Percentiles rank a stretch among this genome's conserved stretches.
Evolutionary conservation across 1,284 basidiomycete genomes (phyloP).

Genomic region (Heterobasidion occidentale): DNA sequence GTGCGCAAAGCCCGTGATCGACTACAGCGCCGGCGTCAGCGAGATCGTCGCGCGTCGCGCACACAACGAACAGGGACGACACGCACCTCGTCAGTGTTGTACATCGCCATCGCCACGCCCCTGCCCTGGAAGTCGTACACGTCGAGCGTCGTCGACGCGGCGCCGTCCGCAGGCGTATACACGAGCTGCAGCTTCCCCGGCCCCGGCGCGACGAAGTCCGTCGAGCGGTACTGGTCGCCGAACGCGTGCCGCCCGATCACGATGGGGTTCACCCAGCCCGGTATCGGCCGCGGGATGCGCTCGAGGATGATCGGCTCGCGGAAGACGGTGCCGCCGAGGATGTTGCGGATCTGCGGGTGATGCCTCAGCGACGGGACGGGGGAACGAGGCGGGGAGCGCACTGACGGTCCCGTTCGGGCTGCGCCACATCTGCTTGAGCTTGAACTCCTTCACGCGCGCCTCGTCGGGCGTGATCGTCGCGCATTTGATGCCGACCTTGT

Average conservation of each 20-base stretch:
- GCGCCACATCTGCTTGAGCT: conserved; percentile 97
- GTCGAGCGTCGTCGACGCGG: conserved; percentile 56
- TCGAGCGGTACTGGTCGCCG: conserved; percentile 94
- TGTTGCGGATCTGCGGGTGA: conserved; percentile 79
- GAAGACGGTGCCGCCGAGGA: conserved; percentile 97
- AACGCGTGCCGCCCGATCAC: conserved; percentile 96
- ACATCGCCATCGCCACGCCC: conserved; percentile 91
- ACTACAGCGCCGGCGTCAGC: conserved; percentile 39
- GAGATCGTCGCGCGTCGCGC: no score
- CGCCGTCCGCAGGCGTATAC: conserved; percentile 73
- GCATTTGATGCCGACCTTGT: conserved; percentile 93
- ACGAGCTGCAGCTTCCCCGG: conserved; percentile 88
- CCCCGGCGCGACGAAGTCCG: conserved; percentile 83
- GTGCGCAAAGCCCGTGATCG: conserved; percentile 93
- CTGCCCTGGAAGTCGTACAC: conserved; percentile 89
- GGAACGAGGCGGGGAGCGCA: conserved; percentile 7
- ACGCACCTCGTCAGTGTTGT: conserved; percentile 86
- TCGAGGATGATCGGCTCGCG: conserved; percentile 94
- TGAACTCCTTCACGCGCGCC: conserved; percentile 90
- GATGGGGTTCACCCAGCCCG: conserved; percentile 96
- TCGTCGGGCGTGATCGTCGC: conserved; percentile 99
- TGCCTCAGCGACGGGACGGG: not conserved
- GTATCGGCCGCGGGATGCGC: conserved; percentile 88
- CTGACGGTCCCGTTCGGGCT: conserved; percentile 90
- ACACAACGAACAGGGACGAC: not conserved